Percentiles rank a stretch among this genome's conserved stretches.
Evolutionary conservation across 805 yeast species (phyloP).

Genomic region (Saccharomycopsis microspora): DNA sequence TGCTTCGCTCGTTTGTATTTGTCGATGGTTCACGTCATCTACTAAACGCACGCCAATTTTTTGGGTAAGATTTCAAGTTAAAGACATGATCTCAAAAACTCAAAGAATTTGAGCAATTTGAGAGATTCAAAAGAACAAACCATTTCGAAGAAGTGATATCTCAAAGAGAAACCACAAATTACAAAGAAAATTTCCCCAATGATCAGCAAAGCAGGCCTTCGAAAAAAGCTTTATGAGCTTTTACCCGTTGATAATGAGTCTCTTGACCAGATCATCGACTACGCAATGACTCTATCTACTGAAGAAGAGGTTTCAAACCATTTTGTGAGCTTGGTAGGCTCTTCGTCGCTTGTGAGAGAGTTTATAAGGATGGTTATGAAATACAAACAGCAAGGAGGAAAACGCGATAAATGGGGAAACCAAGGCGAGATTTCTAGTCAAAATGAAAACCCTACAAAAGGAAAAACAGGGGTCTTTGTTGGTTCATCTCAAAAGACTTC

Average conservation of each 20-base stretch:
- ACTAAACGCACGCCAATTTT: no score
- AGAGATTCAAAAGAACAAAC: neutral
- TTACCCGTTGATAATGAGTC: conserved; percentile 52
- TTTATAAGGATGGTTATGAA: conserved; percentile 27
- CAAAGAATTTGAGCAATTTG: neutral
- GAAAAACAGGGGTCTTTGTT: neutral
- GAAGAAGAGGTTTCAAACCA: conserved; percentile 40
- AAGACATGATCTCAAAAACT: neutral
- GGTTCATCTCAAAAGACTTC: neutral
- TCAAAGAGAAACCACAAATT: neutral
- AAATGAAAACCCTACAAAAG: neutral
- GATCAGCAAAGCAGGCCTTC: conserved; percentile 7
- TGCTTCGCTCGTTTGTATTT: no score
- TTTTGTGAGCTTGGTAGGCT: conserved; percentile 45
- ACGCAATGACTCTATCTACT: conserved; percentile 34
- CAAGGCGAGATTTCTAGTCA: neutral
- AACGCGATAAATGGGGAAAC: neutral
- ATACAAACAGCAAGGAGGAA: neutral
- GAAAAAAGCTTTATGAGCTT: conserved; percentile 21
- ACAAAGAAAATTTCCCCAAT: neutral
- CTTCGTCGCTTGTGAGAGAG: conserved; percentile 38
- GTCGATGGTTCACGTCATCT: no score
- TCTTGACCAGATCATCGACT: conserved; percentile 40
- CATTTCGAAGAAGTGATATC: neutral
- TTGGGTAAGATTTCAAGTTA: no score